A percentile compares a stretch with the other conserved stretches of the same genome.
phyloP scores from a whole-genome alignment of 768 basidiomycete species.

The Lactarius vividus region DNA sequence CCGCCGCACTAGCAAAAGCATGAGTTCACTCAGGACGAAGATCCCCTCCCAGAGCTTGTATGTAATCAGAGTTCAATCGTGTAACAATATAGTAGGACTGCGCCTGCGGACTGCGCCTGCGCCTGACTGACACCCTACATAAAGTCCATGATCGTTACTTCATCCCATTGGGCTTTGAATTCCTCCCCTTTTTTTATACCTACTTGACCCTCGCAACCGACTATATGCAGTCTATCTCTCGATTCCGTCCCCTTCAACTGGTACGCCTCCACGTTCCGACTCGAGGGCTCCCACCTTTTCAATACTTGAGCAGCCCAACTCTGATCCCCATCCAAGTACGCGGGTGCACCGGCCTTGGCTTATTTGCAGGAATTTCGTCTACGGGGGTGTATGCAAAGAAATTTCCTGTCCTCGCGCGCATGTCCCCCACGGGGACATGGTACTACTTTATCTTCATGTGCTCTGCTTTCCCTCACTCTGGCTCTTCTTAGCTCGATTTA shows the following conservation, averaged over 20 bases:
- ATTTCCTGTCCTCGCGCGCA: conserved; percentile 1
- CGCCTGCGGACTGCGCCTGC: background rate
- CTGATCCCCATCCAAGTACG: background rate
- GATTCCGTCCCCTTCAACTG: background rate
- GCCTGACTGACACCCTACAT: background rate
- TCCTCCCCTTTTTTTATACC: conserved; percentile 13
- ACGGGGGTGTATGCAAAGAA: background rate
- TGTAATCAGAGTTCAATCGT: background rate
- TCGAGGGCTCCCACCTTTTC: background rate
- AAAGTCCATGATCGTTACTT: conserved; percentile 7
- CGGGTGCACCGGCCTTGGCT: background rate
- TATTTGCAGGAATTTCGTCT: conserved; percentile 17
- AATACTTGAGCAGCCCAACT: background rate
- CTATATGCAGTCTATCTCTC: background rate
- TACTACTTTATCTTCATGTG: background rate
- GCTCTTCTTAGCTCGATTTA: background rate
- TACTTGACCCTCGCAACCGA: background rate
- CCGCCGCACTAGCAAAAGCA: conserved; percentile 63
- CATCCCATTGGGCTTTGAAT: conserved; percentile 8
- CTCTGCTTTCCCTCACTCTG: background rate
- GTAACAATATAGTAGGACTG: background rate
- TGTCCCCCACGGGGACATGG: conserved; percentile 6
- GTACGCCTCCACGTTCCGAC: background rate
- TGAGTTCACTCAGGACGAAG: conserved; percentile 48
- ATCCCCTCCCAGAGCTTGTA: conserved; percentile 67